Evolutionary conservation across 257 asterid genomes (phyloP), one percentile per base, ranked within the genome.

Genomic region (Anisodus tanguticus): DNA sequence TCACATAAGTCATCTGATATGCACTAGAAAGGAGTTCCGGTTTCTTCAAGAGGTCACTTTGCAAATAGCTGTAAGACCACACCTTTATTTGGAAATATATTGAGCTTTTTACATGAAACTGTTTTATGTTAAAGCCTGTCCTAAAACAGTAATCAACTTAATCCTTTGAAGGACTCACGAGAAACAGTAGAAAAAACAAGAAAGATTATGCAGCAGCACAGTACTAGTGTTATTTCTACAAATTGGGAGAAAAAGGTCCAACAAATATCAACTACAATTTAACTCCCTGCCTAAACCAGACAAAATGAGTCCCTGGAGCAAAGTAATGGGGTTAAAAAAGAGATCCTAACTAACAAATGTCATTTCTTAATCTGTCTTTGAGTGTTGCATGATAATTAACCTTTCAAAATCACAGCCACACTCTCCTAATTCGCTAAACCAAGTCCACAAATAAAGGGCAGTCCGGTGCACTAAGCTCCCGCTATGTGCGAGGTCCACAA

Each of bases 21-120:
- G 39, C 54, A 69, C 31, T 69, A 69, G 26, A 69, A 69, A 16
- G 31, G 15, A 16, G 15, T 69, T 39, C 16, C 78, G 39, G 8
- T 69, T 3, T 26, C 26, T 69, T 69, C 54, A 39, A 69, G 78
- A 16, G 13, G 13, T 16, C 78, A 69, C 31, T 9, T 69, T 69
- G 54, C 54, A 69, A 16, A 69, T 16, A 69, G 26, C 78, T 39
- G 31, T 4, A 4, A 39, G 53, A 69, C 31, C 16, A 54, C 78
- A 41, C 54, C 79, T 45, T 71, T 43, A 71, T 71, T 71, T 43
- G 37, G 37, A 71, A 17, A 9, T 43, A n/a, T 43, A 43, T 43
- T 71, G 57, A 43, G 17, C 79, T n/a, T 71, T 71, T 71, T n/a
- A 71, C 79, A n/a, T 43, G 57, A 71, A 70, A 43, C 9, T 43